These are phyloP conservation scores for Dendrobium huoshanense DNA, from an alignment of 106 monocot species.

Conservation along the genomic window DNA sequence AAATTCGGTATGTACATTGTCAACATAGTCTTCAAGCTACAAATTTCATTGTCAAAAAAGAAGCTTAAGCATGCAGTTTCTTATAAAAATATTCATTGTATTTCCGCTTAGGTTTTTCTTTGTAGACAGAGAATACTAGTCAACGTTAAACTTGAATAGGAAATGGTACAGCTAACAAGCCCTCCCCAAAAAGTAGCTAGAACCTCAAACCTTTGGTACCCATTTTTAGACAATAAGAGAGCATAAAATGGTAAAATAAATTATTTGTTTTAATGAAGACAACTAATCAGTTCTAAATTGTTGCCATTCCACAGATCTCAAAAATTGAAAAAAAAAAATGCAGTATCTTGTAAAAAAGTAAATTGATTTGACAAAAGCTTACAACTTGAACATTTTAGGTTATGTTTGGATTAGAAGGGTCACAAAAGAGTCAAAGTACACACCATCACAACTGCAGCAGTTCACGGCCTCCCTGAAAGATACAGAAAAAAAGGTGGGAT, in stretches of 20 bases:
- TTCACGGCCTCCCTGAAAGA: conserved; percentile 69
- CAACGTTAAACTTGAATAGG: neutral
- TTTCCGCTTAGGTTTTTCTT: too few relatives aligned
- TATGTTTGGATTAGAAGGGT: neutral
- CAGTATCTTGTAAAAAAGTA: neutral
- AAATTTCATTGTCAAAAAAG: too few relatives aligned
- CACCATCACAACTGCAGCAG: conserved; percentile 80
- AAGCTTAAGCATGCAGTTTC: too few relatives aligned
- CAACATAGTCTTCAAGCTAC: too few relatives aligned
- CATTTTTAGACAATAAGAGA: neutral
- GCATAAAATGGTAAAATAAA: neutral
- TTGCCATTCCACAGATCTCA: neutral
- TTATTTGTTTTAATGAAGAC: neutral
- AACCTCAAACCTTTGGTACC: neutral
- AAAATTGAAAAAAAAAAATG: neutral
- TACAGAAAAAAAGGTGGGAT: conserved; percentile 14
- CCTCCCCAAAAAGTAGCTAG: neutral
- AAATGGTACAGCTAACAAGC: neutral
- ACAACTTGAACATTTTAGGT: neutral
- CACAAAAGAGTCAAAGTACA: conserved; percentile 10
- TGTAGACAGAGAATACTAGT: too few relatives aligned
- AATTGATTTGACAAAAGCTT: neutral
- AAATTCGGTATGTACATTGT: too few relatives aligned
- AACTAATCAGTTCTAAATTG: neutral
- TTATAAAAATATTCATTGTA: too few relatives aligned